Conservation (phyloP, 2,329 filamentous ascomycete genomes). For the Boeremia exigua region DNA sequence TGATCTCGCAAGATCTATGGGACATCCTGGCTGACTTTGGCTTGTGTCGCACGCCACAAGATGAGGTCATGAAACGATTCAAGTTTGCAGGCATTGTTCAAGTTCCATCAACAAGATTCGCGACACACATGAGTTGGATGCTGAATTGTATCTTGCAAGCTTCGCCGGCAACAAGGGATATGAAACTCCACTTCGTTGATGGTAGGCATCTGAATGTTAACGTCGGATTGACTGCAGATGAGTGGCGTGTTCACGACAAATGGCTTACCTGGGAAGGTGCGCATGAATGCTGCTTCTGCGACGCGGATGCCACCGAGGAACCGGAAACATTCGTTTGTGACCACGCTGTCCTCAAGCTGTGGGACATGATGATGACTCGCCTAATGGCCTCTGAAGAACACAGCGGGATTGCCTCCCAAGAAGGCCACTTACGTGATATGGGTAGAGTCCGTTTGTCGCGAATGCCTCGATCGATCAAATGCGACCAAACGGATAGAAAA, state of each 20-base stretch:
- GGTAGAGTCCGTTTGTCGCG: background rate
- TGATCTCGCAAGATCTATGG: constrained; percentile 2
- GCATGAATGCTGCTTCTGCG: background rate
- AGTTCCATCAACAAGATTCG: background rate
- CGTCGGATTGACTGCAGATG: background rate
- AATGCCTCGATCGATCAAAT: background rate
- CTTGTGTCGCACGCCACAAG: constrained; percentile 5
- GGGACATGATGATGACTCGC: constrained; percentile 13
- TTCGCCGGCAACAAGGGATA: background rate
- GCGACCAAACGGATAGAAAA: background rate
- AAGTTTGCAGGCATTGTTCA: background rate
- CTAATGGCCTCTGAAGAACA: background rate
- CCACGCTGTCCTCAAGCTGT: constrained; percentile 14
- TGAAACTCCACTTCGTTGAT: background rate
- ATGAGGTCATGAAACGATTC: constrained; percentile 1
- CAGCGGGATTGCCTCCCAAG: background rate
- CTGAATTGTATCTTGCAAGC: background rate
- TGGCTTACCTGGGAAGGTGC: constrained; percentile 12
- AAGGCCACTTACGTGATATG: background rate
- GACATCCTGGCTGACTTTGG: background rate
- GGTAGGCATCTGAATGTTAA: background rate
- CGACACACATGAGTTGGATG: background rate
- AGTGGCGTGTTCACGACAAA: constrained; percentile 13
- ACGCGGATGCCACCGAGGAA: background rate
- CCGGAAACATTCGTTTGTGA: constrained; percentile 13